phyloP scores from a whole-genome alignment of 2,329 filamentous ascomycete genomes.

The Lecanicillium sp. region DNA sequence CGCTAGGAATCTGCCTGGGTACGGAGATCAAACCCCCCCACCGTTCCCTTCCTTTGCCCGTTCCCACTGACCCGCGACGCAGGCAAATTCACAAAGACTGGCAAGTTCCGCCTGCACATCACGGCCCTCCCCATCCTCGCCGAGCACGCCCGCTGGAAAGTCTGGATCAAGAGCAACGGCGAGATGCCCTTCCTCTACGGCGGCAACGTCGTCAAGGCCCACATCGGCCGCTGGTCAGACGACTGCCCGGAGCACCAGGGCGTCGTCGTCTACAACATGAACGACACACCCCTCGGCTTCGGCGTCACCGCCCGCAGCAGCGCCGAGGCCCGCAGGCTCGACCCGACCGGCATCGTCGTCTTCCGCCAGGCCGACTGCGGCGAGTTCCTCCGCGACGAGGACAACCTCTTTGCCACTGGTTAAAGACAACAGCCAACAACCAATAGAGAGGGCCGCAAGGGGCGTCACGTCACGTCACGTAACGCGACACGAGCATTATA shows the following conservation, averaged over 20 bases:
- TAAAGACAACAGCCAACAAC: too few relatives aligned
- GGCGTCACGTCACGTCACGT: too few relatives aligned
- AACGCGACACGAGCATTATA: not conserved
- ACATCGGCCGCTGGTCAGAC: conserved; percentile 76
- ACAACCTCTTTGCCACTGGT: conserved; percentile 55
- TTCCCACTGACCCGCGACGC: not conserved
- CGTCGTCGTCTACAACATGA: conserved; percentile 84
- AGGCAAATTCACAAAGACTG: conserved; percentile 95
- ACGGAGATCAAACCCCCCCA: conserved; percentile 16
- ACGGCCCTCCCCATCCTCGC: conserved; percentile 83
- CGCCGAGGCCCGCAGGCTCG: conserved; percentile 73
- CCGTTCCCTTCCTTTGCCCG: not conserved
- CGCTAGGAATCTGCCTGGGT: conserved; percentile 80
- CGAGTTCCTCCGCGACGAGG: conserved; percentile 85
- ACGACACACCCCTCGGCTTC: conserved; percentile 90
- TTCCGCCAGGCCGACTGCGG: conserved; percentile 93
- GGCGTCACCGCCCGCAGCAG: conserved; percentile 86
- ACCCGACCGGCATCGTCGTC: conserved; percentile 82
- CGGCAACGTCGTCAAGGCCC: conserved; percentile 69
- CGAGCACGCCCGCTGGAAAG: conserved; percentile 88
- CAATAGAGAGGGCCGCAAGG: too few relatives aligned
- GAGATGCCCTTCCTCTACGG: conserved; percentile 98
- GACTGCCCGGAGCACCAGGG: conserved; percentile 93
- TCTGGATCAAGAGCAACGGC: conserved; percentile 94
- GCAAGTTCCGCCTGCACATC: conserved; percentile 91